Evolutionary conservation across 2,329 filamentous ascomycete species (phyloP).

Genomic region (Stemphylium beticola): DNA sequence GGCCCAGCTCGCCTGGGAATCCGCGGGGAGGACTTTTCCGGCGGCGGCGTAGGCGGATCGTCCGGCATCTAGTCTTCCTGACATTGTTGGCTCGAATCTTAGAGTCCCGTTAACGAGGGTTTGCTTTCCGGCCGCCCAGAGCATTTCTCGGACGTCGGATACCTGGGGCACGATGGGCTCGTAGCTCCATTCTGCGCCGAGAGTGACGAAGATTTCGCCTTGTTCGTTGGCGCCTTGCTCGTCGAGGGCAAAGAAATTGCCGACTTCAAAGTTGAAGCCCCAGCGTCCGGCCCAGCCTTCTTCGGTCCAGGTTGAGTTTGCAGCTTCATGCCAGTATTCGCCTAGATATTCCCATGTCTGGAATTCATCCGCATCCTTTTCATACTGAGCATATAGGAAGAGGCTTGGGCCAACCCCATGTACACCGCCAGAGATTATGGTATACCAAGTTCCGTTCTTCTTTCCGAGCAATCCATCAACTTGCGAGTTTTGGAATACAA

Average conservation of each 20-base stretch:
- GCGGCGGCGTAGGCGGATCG: constrained; percentile 53
- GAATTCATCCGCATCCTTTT: constrained; percentile 38
- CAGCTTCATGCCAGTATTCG: constrained; percentile 52
- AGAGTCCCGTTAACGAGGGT: constrained; percentile 33
- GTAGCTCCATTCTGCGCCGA: constrained; percentile 55
- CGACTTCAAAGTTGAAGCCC: constrained; percentile 56
- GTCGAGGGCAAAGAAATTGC: constrained; percentile 52
- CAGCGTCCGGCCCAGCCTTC: constrained; percentile 31
- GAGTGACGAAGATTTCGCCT: constrained; percentile 51
- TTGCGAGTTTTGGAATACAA: constrained; percentile 49
- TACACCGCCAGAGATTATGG: constrained; percentile 50
- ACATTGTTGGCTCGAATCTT: constrained; percentile 50
- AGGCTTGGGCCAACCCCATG: constrained; percentile 48
- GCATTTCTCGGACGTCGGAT: constrained; percentile 51
- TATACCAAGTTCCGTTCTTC: constrained; percentile 48
- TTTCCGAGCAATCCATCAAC: constrained; percentile 48
- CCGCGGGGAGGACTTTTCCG: constrained; percentile 50
- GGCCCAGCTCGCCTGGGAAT: constrained; percentile 47
- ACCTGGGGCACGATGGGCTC: constrained; percentile 50
- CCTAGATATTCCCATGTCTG: constrained; percentile 49
- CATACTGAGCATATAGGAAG: constrained; percentile 51
- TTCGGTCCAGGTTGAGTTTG: constrained; percentile 32
- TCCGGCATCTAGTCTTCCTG: constrained; percentile 52
- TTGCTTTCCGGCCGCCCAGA: constrained; percentile 51
- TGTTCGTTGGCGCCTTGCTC: constrained; percentile 49